Conservation (phyloP, 2,329 filamentous ascomycete species). For the Thielaviopsis ethacetica region DNA sequence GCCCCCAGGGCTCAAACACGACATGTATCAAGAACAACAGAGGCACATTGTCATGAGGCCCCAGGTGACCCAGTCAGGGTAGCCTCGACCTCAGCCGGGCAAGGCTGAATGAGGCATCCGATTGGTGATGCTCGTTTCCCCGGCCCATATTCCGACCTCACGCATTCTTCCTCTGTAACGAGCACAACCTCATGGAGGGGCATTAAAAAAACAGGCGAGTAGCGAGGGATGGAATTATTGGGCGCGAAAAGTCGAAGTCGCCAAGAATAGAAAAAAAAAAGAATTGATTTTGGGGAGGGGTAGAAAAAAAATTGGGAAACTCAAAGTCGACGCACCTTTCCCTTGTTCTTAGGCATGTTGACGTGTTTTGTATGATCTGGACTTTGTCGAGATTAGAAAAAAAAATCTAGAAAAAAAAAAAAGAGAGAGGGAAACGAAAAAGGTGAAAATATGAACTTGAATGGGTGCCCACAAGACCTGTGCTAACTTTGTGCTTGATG, state of each 20-base stretch:
- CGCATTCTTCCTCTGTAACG: not conserved
- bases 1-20: no score
- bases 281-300: not conserved
- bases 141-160: not conserved
- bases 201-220: not conserved
- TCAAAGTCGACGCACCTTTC: slow-evolving; percentile 54
- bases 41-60: no score
- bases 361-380: slow-evolving; percentile 3
- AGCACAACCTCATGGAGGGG: not conserved
- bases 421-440: not conserved
- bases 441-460: slow-evolving; percentile 1
- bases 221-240: not conserved
- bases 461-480: not conserved
- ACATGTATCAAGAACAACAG: no score
- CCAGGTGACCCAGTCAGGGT: not conserved
- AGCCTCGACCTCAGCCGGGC: not conserved
- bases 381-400: not conserved
- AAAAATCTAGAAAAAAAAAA: not conserved
- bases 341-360: slow-evolving; percentile 97
- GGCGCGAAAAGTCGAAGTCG: not conserved
- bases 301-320: not conserved
- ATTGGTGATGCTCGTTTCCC: not conserved
- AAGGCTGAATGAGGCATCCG: not conserved
- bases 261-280: not conserved
- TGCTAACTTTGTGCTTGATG: not conserved